Evolutionary conservation across 768 basidiomycete genomes (phyloP), one percentile per base, ranked within the genome.

Genomic region (Tylopilus subfusipes): DNA sequence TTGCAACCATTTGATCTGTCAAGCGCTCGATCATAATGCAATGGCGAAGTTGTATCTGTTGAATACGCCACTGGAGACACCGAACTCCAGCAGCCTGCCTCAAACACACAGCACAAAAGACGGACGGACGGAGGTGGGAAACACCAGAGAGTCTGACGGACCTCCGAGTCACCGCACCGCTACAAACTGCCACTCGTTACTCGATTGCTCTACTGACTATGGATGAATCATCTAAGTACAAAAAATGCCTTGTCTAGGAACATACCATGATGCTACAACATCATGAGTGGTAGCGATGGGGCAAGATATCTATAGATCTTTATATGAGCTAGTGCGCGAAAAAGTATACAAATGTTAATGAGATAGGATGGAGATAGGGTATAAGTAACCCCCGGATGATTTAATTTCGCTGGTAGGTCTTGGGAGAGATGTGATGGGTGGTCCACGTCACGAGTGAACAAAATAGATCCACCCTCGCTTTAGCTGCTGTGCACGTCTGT

Each of bases 401-500:
- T 30, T 22, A 40, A 44, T 8, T 22, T 25, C 16, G 12, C 22
- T 29, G 18, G 25, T 22, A 38, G 12, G 33, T 46, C 38, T 27
- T 25, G 40, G 24, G 14, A 21, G 55, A 40, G 31, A n/a, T 45
- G 29, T 10, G 43, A 25, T 21, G 9, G 33, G n/a, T n/a, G 2
- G 3, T 30, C 24, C 30, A 19, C 8, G 12, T 58, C 42, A 55
- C 25, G 24, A 42, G 14, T 43, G 40, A 30, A 44, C 18, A 11
- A 60, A 40, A 42, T 55, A 42, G 38, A 65, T 61, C 86, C 86
- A 89, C 13, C 75, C 73, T 56, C 76, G 77, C 71, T 88, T 90
- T 31, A 90, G 69, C 88, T 88, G 86, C 87, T 89, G 58, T 48
- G 36, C 39, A 24, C 22, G 30, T 34, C 19, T 9, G 52, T 70